phyloP scores from a whole-genome alignment of 495 filamentous ascomycete genomes.

The Neurospora discreta region DNA sequence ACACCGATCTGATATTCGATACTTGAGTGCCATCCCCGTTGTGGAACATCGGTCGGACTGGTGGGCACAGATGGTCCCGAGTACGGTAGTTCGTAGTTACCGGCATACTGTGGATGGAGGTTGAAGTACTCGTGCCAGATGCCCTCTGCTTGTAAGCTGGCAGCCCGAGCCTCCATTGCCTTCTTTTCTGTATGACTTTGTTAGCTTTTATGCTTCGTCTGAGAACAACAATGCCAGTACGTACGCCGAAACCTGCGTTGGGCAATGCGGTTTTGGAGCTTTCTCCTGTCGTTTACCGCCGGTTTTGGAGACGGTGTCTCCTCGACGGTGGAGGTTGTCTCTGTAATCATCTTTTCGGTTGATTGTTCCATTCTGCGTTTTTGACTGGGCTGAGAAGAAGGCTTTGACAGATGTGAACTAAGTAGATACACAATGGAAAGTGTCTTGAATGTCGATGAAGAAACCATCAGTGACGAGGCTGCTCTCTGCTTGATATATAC shows the following conservation, averaged over 20 bases:
- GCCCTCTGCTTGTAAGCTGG: background rate
- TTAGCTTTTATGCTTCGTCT: background rate
- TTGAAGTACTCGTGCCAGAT: constrained; percentile 2
- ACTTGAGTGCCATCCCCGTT: background rate
- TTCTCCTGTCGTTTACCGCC: constrained; percentile 1
- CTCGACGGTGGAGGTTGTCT: background rate
- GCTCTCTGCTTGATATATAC: background rate
- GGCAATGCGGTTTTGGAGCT: constrained; percentile 2
- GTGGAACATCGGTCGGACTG: background rate
- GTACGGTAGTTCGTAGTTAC: background rate
- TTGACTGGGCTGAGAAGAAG: background rate
- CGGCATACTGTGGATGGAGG: background rate
- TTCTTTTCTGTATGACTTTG: background rate
- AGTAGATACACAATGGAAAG: background rate
- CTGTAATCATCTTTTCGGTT: background rate
- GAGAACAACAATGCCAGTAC: background rate
- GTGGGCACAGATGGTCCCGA: background rate
- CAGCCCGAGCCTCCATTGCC: constrained; percentile 1
- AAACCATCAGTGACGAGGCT: background rate
- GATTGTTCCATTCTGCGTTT: background rate
- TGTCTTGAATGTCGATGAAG: background rate
- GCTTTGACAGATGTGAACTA: background rate
- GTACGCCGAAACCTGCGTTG: constrained; percentile 2
- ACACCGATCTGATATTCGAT: background rate
- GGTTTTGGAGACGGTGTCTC: background rate